These are phyloP conservation scores for Dothidotthia symphoricarpi DNA, from an alignment of 2,329 filamentous ascomycete genomes.

Conservation along the genomic window DNA sequence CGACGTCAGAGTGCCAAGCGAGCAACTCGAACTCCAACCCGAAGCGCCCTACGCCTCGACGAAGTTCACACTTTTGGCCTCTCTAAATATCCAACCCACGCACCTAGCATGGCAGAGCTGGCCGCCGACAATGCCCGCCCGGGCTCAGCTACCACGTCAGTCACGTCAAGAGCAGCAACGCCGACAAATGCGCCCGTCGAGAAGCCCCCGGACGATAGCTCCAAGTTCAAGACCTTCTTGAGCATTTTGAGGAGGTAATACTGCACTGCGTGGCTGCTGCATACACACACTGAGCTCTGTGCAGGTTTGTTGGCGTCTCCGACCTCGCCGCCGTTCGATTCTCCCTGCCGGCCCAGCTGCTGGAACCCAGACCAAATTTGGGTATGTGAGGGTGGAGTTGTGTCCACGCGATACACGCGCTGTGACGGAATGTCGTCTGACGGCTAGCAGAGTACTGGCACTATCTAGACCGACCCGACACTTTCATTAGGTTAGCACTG, in stretches of 20 bases:
- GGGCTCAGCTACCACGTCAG: constrained; percentile 35
- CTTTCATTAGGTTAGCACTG: constrained; percentile 64
- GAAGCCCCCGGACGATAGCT: constrained; percentile 71
- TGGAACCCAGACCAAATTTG: constrained; percentile 94
- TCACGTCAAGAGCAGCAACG: constrained; percentile 38
- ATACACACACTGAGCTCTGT: constrained; percentile 13
- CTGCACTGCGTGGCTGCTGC: constrained; percentile 28
- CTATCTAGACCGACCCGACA: constrained; percentile 91
- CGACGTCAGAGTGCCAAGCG: no score
- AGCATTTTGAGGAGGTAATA: constrained; percentile 80
- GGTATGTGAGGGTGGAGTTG: constrained; percentile 46
- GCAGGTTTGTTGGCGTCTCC: constrained; percentile 89
- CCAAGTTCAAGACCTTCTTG: constrained; percentile 85
- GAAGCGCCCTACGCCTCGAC: no score
- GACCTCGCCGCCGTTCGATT: constrained; percentile 96
- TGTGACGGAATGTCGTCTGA: constrained; percentile 20
- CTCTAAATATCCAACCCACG: no score
- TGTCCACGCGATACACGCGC: neutral
- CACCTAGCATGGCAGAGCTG: constrained; percentile 31
- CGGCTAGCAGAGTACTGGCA: constrained; percentile 83
- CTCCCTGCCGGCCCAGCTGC: constrained; percentile 88
- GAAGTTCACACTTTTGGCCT: no score
- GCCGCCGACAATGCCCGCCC: constrained; percentile 27
- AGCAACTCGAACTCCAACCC: no score
- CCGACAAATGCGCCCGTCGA: constrained; percentile 44